These are phyloP conservation scores for Shiraia sp. DNA, from an alignment of 2,329 filamentous ascomycete species.

Conservation along the genomic window DNA sequence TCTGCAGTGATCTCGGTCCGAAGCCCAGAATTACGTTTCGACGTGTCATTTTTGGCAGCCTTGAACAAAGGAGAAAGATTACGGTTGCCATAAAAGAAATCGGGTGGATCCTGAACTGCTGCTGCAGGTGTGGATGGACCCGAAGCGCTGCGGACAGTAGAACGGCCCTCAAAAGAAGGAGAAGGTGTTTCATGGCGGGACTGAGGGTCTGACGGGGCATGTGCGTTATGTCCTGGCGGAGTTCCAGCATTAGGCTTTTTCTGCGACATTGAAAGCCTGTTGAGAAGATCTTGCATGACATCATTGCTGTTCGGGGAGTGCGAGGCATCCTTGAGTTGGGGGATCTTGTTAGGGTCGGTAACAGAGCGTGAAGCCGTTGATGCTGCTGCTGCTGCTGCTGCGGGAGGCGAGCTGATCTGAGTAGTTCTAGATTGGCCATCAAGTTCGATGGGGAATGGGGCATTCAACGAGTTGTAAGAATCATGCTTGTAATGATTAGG, in stretches of 20 bases:
- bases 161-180: constrained; percentile 42
- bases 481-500: constrained; percentile 47
- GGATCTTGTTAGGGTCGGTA: constrained; percentile 36
- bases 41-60: constrained; percentile 49
- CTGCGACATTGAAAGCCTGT: constrained; percentile 42
- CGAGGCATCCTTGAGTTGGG: constrained; percentile 23
- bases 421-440: constrained; percentile 43
- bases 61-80: constrained; percentile 56
- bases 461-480: constrained; percentile 54
- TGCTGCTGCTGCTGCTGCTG: constrained; percentile 26
- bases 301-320: constrained; percentile 50
- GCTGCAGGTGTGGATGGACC: constrained; percentile 40
- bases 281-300: constrained; percentile 51
- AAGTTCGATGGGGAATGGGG: constrained; percentile 70
- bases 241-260: constrained; percentile 27
- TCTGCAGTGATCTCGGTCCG: constrained; percentile 48
- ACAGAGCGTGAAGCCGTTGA: constrained; percentile 30
- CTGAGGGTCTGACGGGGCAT: constrained; percentile 25
- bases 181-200: constrained; percentile 44
- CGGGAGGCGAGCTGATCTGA: constrained; percentile 27
- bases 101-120: constrained; percentile 26
- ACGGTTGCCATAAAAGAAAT: constrained; percentile 48
- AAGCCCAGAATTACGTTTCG: constrained; percentile 48
- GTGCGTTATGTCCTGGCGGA: constrained; percentile 26
- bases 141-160: constrained; percentile 35